Percentiles rank a stretch among this genome's conserved stretches.
Evolutionary conservation across 1,284 basidiomycete genomes (phyloP).

Genomic region (Afroboletus lepidellus): DNA sequence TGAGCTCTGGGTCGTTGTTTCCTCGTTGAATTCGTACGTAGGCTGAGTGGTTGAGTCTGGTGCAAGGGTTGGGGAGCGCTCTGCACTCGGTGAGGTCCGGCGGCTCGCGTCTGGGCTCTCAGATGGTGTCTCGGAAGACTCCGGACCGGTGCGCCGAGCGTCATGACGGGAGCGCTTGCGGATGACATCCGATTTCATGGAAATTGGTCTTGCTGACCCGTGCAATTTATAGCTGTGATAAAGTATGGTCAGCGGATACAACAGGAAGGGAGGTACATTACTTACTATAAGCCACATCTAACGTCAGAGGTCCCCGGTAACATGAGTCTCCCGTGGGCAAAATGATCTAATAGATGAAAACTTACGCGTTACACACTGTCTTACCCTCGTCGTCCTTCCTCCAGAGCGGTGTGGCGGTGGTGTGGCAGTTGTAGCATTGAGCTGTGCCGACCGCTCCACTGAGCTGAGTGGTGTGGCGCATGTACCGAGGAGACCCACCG

Average conservation of each 20-base stretch:
- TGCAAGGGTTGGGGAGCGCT: constrained; percentile 60
- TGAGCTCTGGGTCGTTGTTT: constrained; percentile 41
- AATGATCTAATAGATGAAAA: constrained; percentile 21
- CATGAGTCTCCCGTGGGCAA: constrained; percentile 11
- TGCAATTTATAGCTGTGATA: constrained; percentile 69
- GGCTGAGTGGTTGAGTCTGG: constrained; percentile 62
- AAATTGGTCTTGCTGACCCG: constrained; percentile 76
- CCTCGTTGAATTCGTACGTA: constrained; percentile 42
- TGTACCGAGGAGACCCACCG: constrained; percentile 39
- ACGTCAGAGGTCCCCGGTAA: constrained; percentile 1
- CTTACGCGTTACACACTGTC: constrained; percentile 87
- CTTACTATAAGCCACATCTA: constrained; percentile 55
- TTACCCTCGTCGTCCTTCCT: constrained; percentile 89
- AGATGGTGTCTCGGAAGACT: constrained; percentile 43
- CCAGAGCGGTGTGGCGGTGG: constrained; percentile 88
- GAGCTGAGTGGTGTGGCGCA: constrained; percentile 25
- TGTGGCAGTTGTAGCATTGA: constrained; percentile 88
- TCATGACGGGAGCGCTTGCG: constrained; percentile 79
- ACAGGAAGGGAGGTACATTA: constrained; percentile 16
- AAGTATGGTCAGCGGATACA: constrained; percentile 8
- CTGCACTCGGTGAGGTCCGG: constrained; percentile 63
- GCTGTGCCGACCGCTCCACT: constrained; percentile 42
- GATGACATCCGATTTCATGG: constrained; percentile 84
- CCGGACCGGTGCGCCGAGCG: constrained; percentile 51
- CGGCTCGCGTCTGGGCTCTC: constrained; percentile 70